Percentiles rank a stretch among this genome's conserved stretches.
These are phyloP conservation scores for Exophiala phaeomuriformis DNA, from an alignment of 2,329 filamentous ascomycete genomes.

Conservation along the genomic window DNA sequence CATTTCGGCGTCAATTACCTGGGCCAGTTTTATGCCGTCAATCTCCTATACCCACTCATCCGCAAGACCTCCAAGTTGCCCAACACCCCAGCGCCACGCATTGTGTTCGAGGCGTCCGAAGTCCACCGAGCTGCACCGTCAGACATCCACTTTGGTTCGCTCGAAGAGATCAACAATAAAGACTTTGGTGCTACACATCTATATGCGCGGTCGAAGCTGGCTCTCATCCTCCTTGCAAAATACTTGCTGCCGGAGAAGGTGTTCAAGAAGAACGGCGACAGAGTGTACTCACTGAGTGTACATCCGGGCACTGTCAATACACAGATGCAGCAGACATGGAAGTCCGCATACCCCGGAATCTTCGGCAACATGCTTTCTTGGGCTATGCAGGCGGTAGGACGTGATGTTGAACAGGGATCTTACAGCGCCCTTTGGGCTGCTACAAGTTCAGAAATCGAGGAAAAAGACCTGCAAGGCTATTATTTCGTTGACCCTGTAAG, in stretches of 20 bases:
- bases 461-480: slow-evolving; percentile 39
- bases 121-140: slow-evolving; percentile 37
- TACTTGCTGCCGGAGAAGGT: slow-evolving; percentile 38
- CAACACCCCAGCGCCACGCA: slow-evolving; percentile 33
- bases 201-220: slow-evolving; percentile 40
- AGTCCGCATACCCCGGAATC: slow-evolving; percentile 28
- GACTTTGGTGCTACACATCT: slow-evolving; percentile 32
- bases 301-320: slow-evolving; percentile 40
- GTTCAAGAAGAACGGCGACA: slow-evolving; percentile 38
- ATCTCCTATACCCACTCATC: slow-evolving; percentile 39
- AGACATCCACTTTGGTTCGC: slow-evolving; percentile 34
- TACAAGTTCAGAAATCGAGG: slow-evolving; percentile 37
- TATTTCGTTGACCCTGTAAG: slow-evolving; percentile 37
- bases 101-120: slow-evolving; percentile 40
- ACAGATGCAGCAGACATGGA: slow-evolving; percentile 42
- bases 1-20: slow-evolving; percentile 42
- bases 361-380: slow-evolving; percentile 36
- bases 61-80: slow-evolving; percentile 37
- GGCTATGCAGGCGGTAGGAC: slow-evolving; percentile 33
- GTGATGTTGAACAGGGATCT: slow-evolving; percentile 38
- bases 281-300: slow-evolving; percentile 38
- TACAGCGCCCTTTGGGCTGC: slow-evolving; percentile 40
- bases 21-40: slow-evolving; percentile 40
- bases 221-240: slow-evolving; percentile 40
- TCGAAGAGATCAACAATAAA: slow-evolving; percentile 40